Conservation (phyloP, 805 yeast species). For the Candida koratica region DNA sequence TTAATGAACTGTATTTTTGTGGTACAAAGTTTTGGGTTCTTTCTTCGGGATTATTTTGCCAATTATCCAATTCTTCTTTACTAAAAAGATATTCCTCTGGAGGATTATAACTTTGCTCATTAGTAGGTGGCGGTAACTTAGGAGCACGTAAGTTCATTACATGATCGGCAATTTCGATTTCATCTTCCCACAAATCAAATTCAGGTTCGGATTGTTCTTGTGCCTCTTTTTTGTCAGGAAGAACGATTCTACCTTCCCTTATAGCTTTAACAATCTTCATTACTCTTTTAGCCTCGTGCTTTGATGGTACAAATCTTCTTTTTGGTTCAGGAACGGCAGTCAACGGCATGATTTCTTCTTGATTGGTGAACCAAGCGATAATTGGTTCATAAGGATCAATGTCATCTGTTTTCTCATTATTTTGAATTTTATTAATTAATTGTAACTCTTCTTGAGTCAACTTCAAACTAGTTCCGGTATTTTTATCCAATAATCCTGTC, state of each 20-base stretch:
- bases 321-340: constrained; percentile 96
- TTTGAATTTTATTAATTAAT: constrained; percentile 78
- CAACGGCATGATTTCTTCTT: constrained; percentile 84
- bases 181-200: constrained; percentile 82
- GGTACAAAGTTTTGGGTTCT: constrained; percentile 79
- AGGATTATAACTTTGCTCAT: constrained; percentile 95
- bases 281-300: constrained; percentile 91
- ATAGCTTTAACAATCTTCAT: constrained; percentile 97
- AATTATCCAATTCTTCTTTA: constrained; percentile 69
- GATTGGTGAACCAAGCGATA: constrained; percentile 90
- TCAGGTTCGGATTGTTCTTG: constrained; percentile 42
- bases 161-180: constrained; percentile 57
- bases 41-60: constrained; percentile 74
- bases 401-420: constrained; percentile 71
- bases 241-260: constrained; percentile 89
- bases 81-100: constrained; percentile 89
- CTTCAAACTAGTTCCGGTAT: constrained; percentile 82
- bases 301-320: constrained; percentile 93
- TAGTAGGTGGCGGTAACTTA: constrained; percentile 90
- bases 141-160: constrained; percentile 94
- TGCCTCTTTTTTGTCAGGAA: constrained; percentile 58
- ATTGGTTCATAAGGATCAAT: constrained; percentile 90
- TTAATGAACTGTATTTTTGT: constrained; percentile 71
- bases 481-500: constrained; percentile 92
- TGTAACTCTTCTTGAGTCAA: constrained; percentile 85